Base-by-base conservation (phyloP, 2,329 filamentous ascomycete species). In the Colletotrichum costaricense region DNA sequence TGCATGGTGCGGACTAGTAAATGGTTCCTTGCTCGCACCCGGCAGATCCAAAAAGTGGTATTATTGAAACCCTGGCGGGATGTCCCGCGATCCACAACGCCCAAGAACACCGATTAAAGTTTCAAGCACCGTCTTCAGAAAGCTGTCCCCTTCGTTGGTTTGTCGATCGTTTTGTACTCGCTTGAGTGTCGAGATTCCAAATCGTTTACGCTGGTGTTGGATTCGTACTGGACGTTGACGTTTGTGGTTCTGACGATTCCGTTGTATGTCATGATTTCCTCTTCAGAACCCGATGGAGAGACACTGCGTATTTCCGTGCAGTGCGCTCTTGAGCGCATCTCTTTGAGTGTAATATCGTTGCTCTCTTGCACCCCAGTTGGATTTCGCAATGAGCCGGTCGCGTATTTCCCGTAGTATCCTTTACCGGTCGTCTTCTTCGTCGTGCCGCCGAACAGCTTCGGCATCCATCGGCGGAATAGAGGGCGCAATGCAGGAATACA, bases 191-290 rank as follows among this genome's bases (percentile, higher is more conserved):
- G 60, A 22, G 62, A 64, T 14, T 49, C 42, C 19, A 22, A 9
- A 8, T 55, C 49, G 30, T 52, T 33, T 5, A 56, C 28, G 62
- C 62, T 55, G 19, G 46, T 28, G 30, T 55, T 64, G 11, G 62
- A 64, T 38, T 64, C 46, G 30, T 64, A 56, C n/a, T 64, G 62
- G 12, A 64, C 28, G 19, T 56, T 64, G 12, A 57, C 30, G 56
- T 82, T 78, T 2, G 79, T 80, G 11, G 81, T 83, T 56, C 81
- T 78, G 63, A 84, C 76, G 30, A 84, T 84, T 33, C 82, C 81
- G 59, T 82, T 81, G 72, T 82, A 80, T 4, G 81, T 80, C 79
- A 84, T 81, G 35, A 83, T 84, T 69, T 83, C 81, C 74, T 84
- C 82, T 73, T 84, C 80, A 26, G 78, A 81, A 5, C 78, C 79